Evolutionary conservation across 108 stramenopile species (phyloP).

Genomic region (Conticribra guillardii): DNA sequence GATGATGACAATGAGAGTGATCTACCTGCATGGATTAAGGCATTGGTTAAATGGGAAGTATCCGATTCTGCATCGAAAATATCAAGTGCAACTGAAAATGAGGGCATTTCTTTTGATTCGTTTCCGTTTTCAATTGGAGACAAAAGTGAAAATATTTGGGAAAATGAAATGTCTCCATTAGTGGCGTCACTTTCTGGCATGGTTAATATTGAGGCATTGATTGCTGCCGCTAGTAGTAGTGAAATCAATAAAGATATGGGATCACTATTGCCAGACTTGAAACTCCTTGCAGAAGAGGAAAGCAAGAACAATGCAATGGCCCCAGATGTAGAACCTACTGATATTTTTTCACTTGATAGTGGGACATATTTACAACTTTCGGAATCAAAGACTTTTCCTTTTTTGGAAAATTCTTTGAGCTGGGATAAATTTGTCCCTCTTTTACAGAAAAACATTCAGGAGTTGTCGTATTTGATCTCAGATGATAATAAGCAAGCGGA

Average conservation of each 20-base stretch:
- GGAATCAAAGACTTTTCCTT: conserved; percentile 32
- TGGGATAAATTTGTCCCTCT: conserved; percentile 48
- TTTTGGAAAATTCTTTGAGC: conserved; percentile 38
- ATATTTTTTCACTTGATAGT: background rate
- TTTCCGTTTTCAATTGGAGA: conserved; percentile 28
- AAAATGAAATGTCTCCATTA: conserved; percentile 40
- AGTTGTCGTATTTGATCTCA: too few relatives aligned
- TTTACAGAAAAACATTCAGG: conserved; percentile 31
- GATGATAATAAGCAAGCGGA: conserved; percentile 2
- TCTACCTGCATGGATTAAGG: conserved; percentile 18
- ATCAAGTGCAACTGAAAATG: background rate
- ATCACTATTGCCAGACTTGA: conserved; percentile 11
- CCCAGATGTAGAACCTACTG: background rate
- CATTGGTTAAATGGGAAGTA: conserved; percentile 11
- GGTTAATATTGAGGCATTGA: conserved; percentile 44
- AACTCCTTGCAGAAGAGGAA: conserved; percentile 3
- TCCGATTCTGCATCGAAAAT: background rate
- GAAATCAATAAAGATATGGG: conserved; percentile 26
- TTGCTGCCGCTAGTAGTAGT: conserved; percentile 33
- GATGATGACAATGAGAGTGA: background rate
- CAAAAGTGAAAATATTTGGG: conserved; percentile 19
- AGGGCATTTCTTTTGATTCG: conserved; percentile 13
- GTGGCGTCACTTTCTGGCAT: conserved; percentile 46
- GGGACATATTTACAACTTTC: background rate
- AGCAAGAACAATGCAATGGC: conserved; percentile 2